Conservation (phyloP, 192 early-diverging fungal genomes). For the Entomortierella parvispora region DNA sequence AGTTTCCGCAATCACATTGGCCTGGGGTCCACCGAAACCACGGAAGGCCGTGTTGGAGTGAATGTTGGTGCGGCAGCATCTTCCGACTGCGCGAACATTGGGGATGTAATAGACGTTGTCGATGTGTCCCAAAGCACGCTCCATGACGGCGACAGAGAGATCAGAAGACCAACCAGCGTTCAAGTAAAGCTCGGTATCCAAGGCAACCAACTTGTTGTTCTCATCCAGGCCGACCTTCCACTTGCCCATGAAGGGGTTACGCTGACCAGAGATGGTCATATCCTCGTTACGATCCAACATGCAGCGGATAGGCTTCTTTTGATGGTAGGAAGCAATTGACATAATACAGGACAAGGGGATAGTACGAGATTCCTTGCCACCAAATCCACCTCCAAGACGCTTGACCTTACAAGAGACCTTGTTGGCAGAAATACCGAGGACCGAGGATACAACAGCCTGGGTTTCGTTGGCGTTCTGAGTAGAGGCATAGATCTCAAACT, state of each 20-base stretch:
- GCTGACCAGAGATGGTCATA: conserved; percentile 76
- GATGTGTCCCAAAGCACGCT: conserved; percentile 75
- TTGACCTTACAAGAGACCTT: conserved; percentile 81
- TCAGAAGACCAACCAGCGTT: conserved; percentile 78
- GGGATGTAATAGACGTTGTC: conserved; percentile 88
- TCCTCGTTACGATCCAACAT: conserved; percentile 89
- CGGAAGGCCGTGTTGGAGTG: conserved; percentile 90
- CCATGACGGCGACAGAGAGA: conserved; percentile 74
- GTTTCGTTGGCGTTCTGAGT: conserved; percentile 84
- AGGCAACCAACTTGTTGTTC: conserved; percentile 72
- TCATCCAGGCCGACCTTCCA: conserved; percentile 80
- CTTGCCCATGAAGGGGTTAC: conserved; percentile 83
- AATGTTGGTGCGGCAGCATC: conserved; percentile 83
- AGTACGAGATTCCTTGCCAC: conserved; percentile 80
- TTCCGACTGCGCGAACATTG: conserved; percentile 70
- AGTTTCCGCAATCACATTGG: conserved; percentile 82
- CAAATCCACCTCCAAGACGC: conserved; percentile 91
- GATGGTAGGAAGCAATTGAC: conserved; percentile 76
- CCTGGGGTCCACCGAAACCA: conserved; percentile 88
- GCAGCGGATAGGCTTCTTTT: conserved; percentile 72
- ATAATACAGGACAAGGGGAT: conserved; percentile 70
- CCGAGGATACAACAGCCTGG: conserved; percentile 74
- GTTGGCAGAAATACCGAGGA: conserved; percentile 77
- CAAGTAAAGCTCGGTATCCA: conserved; percentile 67
- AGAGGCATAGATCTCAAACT: conserved; percentile 81